Evolutionary conservation across 345 rosid species (phyloP).

Genomic region (Draba incana): DNA sequence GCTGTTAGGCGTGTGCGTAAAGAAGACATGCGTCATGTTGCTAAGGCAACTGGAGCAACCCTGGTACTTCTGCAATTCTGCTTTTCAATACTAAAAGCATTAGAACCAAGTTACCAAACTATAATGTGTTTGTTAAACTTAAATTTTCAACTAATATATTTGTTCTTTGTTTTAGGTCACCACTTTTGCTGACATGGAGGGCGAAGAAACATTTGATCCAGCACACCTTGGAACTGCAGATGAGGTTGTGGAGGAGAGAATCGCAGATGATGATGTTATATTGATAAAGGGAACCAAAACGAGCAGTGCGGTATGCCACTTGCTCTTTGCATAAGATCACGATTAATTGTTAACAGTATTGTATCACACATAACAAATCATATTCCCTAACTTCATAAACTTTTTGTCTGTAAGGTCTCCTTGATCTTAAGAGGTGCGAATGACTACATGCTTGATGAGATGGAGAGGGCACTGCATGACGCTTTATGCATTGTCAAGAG

Average conservation of each 20-base stretch:
- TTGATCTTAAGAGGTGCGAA: slow-evolving; percentile 95
- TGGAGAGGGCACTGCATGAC: slow-evolving; percentile 96
- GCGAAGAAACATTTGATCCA: slow-evolving; percentile 93
- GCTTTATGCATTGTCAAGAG: slow-evolving; percentile 86
- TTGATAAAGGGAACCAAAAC: slow-evolving; percentile 92
- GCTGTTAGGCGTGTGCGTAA: slow-evolving; percentile 96
- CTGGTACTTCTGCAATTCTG: slow-evolving; percentile 49
- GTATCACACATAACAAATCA: not conserved
- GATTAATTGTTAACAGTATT: slow-evolving; percentile 5
- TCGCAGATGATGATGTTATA: slow-evolving; percentile 92
- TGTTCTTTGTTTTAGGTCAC: slow-evolving; percentile 60
- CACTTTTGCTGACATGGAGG: slow-evolving; percentile 99
- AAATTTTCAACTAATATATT: not conserved
- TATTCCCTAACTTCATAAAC: not conserved
- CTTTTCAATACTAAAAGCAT: slow-evolving; percentile 1
- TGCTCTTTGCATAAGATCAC: slow-evolving; percentile 2
- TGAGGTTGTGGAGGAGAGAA: slow-evolving; percentile 92
- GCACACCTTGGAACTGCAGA: slow-evolving; percentile 82
- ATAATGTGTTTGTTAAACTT: not conserved
- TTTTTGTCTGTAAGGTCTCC: slow-evolving; percentile 63
- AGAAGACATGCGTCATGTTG: slow-evolving; percentile 98
- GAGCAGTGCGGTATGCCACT: slow-evolving; percentile 69
- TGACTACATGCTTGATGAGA: slow-evolving; percentile 98
- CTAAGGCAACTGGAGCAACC: slow-evolving; percentile 98
- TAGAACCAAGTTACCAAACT: slow-evolving; percentile 15